Percentiles rank a stretch among this genome's conserved stretches.
Conservation (phyloP, 75 land plant species). For the Cryptomeria japonica region DNA sequence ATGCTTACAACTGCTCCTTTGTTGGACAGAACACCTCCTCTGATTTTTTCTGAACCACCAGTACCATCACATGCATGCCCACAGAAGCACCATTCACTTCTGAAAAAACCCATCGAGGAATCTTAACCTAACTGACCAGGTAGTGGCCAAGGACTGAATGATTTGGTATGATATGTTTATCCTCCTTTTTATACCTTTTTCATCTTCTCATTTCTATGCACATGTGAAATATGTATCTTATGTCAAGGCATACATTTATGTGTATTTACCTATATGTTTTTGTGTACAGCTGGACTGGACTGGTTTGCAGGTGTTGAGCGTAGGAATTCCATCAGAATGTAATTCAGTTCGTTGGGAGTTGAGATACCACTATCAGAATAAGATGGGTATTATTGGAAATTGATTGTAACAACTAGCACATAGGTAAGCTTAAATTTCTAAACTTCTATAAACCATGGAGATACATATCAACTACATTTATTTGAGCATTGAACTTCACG, state of each 20-base stretch:
- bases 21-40: constrained; percentile 44
- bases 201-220: background rate
- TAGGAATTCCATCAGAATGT: background rate
- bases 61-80: constrained; percentile 20
- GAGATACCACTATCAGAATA: background rate
- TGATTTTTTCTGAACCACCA: constrained; percentile 55
- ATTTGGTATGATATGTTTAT: background rate
- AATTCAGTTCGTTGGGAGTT: background rate
- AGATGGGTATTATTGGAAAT: background rate
- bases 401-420: background rate
- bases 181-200: background rate
- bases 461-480: background rate
- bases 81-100: constrained; percentile 66
- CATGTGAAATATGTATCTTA: background rate
- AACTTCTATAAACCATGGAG: background rate
- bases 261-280: background rate
- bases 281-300: background rate
- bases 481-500: background rate
- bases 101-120: constrained; percentile 25
- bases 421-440: background rate
- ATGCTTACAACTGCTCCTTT: constrained; percentile 51
- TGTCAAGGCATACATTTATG: background rate
- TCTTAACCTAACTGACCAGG: background rate
- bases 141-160: background rate
- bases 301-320: background rate